Base-by-base conservation (phyloP, 371 early-diverging fungal species). In the Saksenaea vasiformis region DNA sequence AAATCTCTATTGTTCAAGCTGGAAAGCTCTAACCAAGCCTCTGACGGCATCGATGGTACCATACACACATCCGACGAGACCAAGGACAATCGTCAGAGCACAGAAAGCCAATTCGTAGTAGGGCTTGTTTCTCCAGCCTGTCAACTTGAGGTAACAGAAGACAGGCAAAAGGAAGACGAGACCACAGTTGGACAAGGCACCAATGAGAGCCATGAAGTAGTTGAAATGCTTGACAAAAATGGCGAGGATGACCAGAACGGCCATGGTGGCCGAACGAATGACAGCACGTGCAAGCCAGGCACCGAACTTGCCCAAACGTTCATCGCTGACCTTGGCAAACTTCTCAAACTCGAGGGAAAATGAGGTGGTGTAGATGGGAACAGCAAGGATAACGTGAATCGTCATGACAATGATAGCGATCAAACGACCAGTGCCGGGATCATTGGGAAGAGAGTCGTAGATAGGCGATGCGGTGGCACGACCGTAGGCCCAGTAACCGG, bases 401-500 rank as follows among this genome's bases (percentile, higher is more conserved):
- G 92, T 90, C 70, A 93, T 88, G 68, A 92, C 85, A 56, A 87
- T 84, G 56, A 90, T 85, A 31, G 92, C 82, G 37, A 84, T 70
- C 9, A 77, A 79, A 14, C 84, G 76, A 19, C 83, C 74, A 17
- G 84, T 66, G 9, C 88, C 61, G 13, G 88, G 87, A 1, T 85
- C 87, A 7, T 70, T 55, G 19, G 87, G 86, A 24, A 95, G 72
- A 65, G 83, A 89, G 58, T 81, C 62, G 64, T 91, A 85, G 43
- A 95, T 87, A 26, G 94, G 94, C 10, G 90, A 89, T 58, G 72
- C 60, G 27, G 89, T 87, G 9, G 56, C 43, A 44, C 85, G 79
- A 55, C 94, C 95, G 72, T 88, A 95, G 27, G 90, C 84, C 41
- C 82, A 85, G 61, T 95, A 95, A 26, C 91, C 93, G 19, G 90